Percentiles rank a stretch among this genome's conserved stretches.
Evolutionary conservation across 176 grass and related monocot genomes (phyloP).

Genomic region (Carex parvula): DNA sequence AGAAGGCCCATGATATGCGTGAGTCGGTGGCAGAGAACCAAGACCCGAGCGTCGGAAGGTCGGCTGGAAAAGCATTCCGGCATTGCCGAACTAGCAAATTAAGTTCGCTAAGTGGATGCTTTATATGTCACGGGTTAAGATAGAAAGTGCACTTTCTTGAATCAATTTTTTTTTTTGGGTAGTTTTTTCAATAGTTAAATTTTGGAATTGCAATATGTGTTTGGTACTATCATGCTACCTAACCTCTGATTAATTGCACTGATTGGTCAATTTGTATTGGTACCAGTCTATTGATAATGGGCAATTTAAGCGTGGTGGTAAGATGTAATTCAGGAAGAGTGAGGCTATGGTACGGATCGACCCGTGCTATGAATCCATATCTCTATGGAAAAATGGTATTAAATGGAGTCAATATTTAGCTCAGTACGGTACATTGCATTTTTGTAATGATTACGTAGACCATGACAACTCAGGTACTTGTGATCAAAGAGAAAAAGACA

Average conservation of each 20-base stretch:
- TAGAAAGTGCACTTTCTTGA: conserved; percentile 11
- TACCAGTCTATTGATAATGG: background rate
- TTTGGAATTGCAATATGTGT: background rate
- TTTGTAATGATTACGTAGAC: background rate
- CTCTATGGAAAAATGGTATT: background rate
- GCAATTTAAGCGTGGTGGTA: background rate
- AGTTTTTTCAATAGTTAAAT: background rate
- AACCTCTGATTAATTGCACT: background rate
- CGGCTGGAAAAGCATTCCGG: conserved; percentile 35
- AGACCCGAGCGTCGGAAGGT: conserved; percentile 32
- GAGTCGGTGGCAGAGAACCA: conserved; percentile 41
- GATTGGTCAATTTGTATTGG: background rate
- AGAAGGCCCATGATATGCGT: conserved; percentile 88
- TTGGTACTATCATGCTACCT: background rate
- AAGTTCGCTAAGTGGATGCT: conserved; percentile 61
- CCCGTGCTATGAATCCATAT: no score
- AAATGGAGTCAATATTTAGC: background rate
- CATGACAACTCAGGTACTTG: background rate
- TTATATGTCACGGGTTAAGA: conserved; percentile 64
- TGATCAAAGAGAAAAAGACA: background rate
- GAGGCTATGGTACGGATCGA: no score
- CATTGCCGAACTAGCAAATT: conserved; percentile 36
- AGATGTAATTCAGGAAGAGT: background rate
- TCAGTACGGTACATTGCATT: background rate
- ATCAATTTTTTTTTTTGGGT: background rate